Base-by-base conservation (phyloP, 495 filamentous ascomycete genomes). In the Podospora comata region DNA sequence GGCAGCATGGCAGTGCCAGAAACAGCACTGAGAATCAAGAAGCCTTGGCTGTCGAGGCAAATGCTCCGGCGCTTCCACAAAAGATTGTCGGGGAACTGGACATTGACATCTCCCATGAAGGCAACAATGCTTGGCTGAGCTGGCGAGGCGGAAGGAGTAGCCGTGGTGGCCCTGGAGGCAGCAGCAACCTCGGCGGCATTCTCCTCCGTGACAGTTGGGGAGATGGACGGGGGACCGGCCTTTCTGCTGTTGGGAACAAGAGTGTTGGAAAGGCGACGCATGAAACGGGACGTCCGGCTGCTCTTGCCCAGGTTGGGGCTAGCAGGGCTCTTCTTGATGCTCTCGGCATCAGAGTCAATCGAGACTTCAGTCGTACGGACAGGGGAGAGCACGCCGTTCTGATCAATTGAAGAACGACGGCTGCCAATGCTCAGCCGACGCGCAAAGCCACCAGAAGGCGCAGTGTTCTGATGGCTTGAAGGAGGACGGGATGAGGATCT, bases 51-150 rank as follows among this genome's bases (percentile, higher is more conserved):
- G 75, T 96, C 91, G 60, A 97, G 83, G 62, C 88, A 85, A 80
- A 96, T 88, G 72, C 87, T 89, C 62, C 93, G 87, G 62, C 92
- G 89, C 79, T 96, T 97, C 94, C 94, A 97, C 11, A 97, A 83
- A 26, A 97, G 84, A 58, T 89, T 94, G 75, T 96, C 94, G 1
- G 94, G 93, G 73, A 97, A 96, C 73, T 97, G 94, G 3, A 97
- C 88, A 70, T 97, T 96, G 62, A 96, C 88, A 73, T 97, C 93
- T 54, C 94, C 93, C 75, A 96, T 85, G 63, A 89, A 82, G 0
- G 80, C 86, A 30, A 90, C 80, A 23, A 86, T 85, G 44, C 77
- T 80, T 11, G 79, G 79, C 58, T 75, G 75, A 30, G 72, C 44
- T 63, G 78, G 75, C 72, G 77, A 27, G 0, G 66, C 55, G 2